A percentile compares a stretch with the other conserved stretches of the same genome.
These are phyloP conservation scores for Cynara cardunculus DNA, from an alignment of 129 eudicot genomes.

Conservation along the genomic window DNA sequence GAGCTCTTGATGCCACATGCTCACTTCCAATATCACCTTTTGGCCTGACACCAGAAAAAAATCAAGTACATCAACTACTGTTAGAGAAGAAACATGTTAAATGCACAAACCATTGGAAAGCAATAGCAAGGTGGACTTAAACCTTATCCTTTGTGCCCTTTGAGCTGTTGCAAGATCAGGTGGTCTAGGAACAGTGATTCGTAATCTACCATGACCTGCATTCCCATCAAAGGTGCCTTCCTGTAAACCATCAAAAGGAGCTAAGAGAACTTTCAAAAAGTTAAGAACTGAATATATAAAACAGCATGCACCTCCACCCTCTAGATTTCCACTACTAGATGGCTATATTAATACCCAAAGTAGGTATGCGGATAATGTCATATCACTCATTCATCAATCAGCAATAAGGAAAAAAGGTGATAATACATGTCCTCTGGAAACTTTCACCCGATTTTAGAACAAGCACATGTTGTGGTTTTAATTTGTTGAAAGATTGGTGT, in stretches of 20 bases:
- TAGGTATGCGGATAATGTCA: neutral
- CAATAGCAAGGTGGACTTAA: neutral
- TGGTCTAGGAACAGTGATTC: conserved; percentile 76
- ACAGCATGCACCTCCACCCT: neutral
- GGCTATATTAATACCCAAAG: neutral
- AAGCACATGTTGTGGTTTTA: neutral
- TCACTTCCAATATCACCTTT: conserved; percentile 40
- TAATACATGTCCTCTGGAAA: neutral
- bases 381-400: neutral
- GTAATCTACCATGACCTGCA: conserved; percentile 38
- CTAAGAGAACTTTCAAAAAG: neutral
- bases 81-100: neutral
- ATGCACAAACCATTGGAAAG: neutral
- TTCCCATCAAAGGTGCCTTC: conserved; percentile 37
- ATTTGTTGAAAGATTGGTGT: too few relatives aligned
- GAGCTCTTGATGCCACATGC: conserved; percentile 38
- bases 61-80: neutral
- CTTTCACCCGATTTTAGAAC: neutral
- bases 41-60: conserved; percentile 42
- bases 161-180: conserved; percentile 84
- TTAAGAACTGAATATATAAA: neutral
- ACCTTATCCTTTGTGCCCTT: conserved; percentile 84
- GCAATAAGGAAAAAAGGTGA: neutral
- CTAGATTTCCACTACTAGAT: neutral
- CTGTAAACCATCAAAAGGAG: conserved; percentile 36